Evolutionary conservation across 768 basidiomycete species (phyloP).

Genomic region (Vararia minispora): DNA sequence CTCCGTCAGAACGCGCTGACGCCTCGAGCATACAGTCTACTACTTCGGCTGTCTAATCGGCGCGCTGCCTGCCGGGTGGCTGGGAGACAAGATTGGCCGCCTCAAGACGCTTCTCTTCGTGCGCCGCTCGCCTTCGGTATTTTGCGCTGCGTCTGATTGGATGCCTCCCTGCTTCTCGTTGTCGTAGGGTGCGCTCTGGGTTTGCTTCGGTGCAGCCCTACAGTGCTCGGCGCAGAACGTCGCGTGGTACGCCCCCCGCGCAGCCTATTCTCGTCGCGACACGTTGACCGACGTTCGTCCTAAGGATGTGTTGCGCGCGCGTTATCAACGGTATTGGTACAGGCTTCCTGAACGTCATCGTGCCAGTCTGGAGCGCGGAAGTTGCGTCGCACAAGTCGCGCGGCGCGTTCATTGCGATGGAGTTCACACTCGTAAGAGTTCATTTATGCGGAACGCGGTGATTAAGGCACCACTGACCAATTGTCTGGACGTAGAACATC

Average conservation of each 20-base stretch:
- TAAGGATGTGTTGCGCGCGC: constrained; percentile 34
- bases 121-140: too few species aligned
- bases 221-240: constrained; percentile 33
- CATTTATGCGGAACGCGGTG: too few species aligned
- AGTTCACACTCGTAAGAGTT: constrained; percentile 30
- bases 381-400: constrained; percentile 33
- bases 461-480: too few species aligned
- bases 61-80: constrained; percentile 28
- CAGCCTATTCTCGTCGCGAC: background rate
- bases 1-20: background rate
- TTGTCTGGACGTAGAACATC: too few species aligned
- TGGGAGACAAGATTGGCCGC: constrained; percentile 30
- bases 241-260: constrained; percentile 23
- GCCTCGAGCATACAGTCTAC: constrained; percentile 20
- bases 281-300: background rate
- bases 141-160: background rate
- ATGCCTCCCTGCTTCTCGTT: background rate
- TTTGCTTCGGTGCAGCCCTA: constrained; percentile 29
- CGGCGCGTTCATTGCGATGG: constrained; percentile 33
- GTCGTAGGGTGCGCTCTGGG: constrained; percentile 26
- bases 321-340: constrained; percentile 34
- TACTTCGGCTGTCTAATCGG: constrained; percentile 33
- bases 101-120: constrained; percentile 29
- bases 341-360: constrained; percentile 31
- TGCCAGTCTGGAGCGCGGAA: constrained; percentile 35